These are phyloP conservation scores for Karstenula rhodostoma DNA, from an alignment of 2,329 filamentous ascomycete species.

Conservation along the genomic window DNA sequence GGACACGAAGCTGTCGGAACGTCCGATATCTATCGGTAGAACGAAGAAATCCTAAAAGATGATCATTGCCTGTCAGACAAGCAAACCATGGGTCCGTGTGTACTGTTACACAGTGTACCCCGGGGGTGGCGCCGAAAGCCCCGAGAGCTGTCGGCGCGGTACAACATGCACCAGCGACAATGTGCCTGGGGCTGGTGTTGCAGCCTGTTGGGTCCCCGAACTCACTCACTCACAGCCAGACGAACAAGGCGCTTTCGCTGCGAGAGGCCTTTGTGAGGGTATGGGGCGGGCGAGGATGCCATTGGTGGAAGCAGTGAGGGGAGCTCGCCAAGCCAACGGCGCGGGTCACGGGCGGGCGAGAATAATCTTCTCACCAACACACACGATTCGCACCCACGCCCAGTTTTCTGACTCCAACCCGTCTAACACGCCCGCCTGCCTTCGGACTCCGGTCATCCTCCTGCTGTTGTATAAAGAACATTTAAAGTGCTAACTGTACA, in stretches of 20 bases:
- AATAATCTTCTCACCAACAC: conserved; percentile 12
- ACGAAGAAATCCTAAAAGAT: neutral
- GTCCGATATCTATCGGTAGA: neutral
- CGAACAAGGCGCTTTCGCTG: too few relatives aligned
- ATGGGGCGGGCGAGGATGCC: neutral
- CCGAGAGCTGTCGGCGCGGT: neutral
- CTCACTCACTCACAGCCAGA: neutral
- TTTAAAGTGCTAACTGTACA: conserved; percentile 9
- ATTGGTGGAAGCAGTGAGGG: neutral
- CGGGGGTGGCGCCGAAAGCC: neutral
- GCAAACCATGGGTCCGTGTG: conserved; percentile 4
- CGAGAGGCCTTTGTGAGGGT: neutral
- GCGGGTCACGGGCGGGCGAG: conserved; percentile 1
- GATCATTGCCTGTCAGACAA: neutral
- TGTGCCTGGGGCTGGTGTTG: neutral
- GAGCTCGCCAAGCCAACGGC: neutral
- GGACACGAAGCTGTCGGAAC: neutral
- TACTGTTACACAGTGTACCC: neutral
- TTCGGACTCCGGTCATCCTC: conserved; percentile 10
- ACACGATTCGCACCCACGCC: neutral
- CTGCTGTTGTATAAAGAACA: conserved; percentile 8
- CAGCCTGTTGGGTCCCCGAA: neutral
- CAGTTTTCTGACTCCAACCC: conserved; percentile 8
- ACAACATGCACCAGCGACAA: neutral
- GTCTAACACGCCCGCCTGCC: neutral